phyloP scores from a whole-genome alignment of 352 stramenopile genomes.

The Globisporangium nunn region DNA sequence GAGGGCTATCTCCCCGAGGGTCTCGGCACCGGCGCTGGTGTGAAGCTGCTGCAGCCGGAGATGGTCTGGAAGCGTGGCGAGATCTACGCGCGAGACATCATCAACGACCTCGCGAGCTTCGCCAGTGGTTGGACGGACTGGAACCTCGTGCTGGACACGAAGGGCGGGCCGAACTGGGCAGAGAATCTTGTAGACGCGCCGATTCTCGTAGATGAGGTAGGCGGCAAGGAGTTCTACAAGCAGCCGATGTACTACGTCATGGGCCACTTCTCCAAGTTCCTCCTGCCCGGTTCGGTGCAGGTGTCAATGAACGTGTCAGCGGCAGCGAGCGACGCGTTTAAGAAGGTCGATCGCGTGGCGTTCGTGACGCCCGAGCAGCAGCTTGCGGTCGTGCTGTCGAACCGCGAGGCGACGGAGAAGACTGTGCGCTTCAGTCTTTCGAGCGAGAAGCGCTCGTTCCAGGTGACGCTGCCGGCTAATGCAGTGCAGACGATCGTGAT shows the following conservation, averaged over 20 bases:
- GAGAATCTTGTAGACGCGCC: constrained; percentile 62
- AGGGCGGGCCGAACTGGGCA: constrained; percentile 67
- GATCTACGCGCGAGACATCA: constrained; percentile 81
- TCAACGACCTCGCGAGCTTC: constrained; percentile 79
- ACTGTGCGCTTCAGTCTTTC: constrained; percentile 1
- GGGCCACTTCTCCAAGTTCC: constrained; percentile 68
- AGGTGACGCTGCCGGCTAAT: neutral
- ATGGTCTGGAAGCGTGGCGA: constrained; percentile 62
- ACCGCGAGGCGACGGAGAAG: neutral
- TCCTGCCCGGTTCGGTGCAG: constrained; percentile 40
- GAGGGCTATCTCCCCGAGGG: constrained; percentile 43
- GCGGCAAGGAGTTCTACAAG: constrained; percentile 64
- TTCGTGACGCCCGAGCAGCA: constrained; percentile 41
- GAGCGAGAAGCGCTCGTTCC: neutral
- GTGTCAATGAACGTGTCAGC: constrained; percentile 23
- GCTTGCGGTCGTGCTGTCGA: constrained; percentile 23
- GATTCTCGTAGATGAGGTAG: constrained; percentile 59
- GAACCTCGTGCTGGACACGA: constrained; percentile 77
- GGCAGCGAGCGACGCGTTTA: constrained; percentile 12
- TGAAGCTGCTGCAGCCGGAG: constrained; percentile 33
- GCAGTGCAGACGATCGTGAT: neutral
- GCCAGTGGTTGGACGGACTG: constrained; percentile 82
- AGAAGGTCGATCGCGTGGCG: constrained; percentile 34
- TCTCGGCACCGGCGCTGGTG: constrained; percentile 36
- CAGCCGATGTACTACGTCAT: constrained; percentile 80